A percentile compares a stretch with the other conserved stretches of the same genome.
Evolutionary conservation across 2,329 filamentous ascomycete genomes (phyloP).

Genomic region (Cladobotryum protrusum): DNA sequence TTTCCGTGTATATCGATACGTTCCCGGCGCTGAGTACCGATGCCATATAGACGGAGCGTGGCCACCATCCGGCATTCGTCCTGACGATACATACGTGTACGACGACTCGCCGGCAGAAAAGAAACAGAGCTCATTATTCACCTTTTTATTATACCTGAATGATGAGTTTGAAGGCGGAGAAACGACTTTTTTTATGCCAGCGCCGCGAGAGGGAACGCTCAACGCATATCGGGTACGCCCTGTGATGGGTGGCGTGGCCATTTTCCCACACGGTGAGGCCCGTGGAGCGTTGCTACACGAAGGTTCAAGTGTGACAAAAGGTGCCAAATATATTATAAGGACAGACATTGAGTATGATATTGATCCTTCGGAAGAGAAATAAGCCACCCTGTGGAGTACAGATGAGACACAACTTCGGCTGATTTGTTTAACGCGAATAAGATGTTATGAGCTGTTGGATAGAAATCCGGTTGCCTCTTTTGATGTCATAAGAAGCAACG

Average conservation of each 20-base stretch:
- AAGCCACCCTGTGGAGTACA: too few species aligned
- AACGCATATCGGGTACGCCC: constrained; percentile 65
- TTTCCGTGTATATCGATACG: constrained; percentile 67
- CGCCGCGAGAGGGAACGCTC: constrained; percentile 55
- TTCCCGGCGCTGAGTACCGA: constrained; percentile 65
- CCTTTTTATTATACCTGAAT: constrained; percentile 63
- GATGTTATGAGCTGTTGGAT: too few species aligned
- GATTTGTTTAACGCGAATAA: too few species aligned
- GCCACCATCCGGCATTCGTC: constrained; percentile 60
- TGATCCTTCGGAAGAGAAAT: constrained; percentile 22
- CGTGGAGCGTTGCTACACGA: constrained; percentile 61
- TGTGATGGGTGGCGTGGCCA: constrained; percentile 60
- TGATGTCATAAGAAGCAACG: too few species aligned
- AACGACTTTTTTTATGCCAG: constrained; percentile 65
- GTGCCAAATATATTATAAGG: constrained; percentile 62
- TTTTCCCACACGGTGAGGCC: constrained; percentile 65
- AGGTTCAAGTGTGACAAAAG: constrained; percentile 62
- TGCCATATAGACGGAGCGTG: constrained; percentile 67
- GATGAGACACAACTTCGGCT: too few species aligned
- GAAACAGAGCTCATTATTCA: constrained; percentile 62
- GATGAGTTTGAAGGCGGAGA: constrained; percentile 67
- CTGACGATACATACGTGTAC: constrained; percentile 56
- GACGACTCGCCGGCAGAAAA: constrained; percentile 54
- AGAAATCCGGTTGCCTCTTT: too few species aligned
- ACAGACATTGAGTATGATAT: constrained; percentile 68